A percentile compares a stretch with the other conserved stretches of the same genome.
Evolutionary conservation across 1,284 basidiomycete genomes (phyloP).

Genomic region (Cutaneotrichosporon sp.): DNA sequence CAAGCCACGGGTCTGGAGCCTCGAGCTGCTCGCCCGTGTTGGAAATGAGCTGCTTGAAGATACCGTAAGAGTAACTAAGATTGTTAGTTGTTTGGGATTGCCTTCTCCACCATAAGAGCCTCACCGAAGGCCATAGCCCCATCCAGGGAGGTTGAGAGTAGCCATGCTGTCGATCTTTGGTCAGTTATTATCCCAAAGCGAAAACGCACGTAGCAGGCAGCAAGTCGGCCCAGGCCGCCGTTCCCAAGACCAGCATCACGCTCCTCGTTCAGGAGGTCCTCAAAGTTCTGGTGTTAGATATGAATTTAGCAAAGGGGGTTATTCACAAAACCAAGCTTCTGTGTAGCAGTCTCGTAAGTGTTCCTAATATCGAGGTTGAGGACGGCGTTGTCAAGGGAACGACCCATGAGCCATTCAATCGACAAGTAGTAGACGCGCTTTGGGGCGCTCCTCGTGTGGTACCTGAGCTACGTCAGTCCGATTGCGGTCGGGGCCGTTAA

Average conservation of each 20-base stretch:
- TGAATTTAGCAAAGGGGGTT: not conserved
- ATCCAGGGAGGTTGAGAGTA: constrained; percentile 72
- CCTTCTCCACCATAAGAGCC: constrained; percentile 6
- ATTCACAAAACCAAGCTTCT: constrained; percentile 61
- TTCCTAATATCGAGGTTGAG: constrained; percentile 79
- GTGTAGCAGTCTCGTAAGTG: constrained; percentile 62
- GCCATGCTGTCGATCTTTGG: constrained; percentile 52
- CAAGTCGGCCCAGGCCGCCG: constrained; percentile 75
- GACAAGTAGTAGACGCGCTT: constrained; percentile 70
- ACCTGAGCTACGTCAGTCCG: constrained; percentile 24
- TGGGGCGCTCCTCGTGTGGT: constrained; percentile 44
- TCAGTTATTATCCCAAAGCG: not conserved
- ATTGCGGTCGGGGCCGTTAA: not conserved
- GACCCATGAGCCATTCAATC: constrained; percentile 73
- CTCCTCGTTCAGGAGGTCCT: constrained; percentile 78
- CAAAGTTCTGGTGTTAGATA: constrained; percentile 54
- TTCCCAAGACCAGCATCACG: constrained; percentile 87
- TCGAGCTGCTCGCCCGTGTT: constrained; percentile 70
- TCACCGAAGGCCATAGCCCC: constrained; percentile 77
- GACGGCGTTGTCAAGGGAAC: constrained; percentile 81
- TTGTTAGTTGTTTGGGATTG: not conserved
- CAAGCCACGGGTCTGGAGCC: constrained; percentile 89
- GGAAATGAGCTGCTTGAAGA: constrained; percentile 87
- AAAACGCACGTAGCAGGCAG: constrained; percentile 73
- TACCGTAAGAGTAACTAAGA: constrained; percentile 77